Evolutionary conservation across 352 stramenopile genomes (phyloP).

Genomic region (Phytopythium boreale): DNA sequence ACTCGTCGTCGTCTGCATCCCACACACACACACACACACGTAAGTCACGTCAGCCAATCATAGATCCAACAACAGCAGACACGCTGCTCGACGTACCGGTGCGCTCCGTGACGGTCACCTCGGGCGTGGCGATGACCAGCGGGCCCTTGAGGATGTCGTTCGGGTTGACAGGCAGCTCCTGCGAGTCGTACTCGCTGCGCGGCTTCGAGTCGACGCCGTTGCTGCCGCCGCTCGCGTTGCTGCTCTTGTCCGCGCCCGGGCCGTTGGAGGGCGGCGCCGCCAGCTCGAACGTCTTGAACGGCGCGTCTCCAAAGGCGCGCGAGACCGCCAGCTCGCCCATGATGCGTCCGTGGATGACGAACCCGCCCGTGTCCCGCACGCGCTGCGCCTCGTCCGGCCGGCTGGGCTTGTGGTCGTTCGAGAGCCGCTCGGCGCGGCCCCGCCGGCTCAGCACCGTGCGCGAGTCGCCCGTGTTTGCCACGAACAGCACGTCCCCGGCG

Average conservation of each 20-base stretch:
- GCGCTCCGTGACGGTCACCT: conserved; percentile 70
- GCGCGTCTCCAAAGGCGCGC: conserved; percentile 88
- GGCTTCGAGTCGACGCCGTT: conserved; percentile 52
- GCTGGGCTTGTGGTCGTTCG: conserved; percentile 96
- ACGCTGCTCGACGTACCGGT: conserved; percentile 44
- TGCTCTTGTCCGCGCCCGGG: neutral
- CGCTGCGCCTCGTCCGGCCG: conserved; percentile 92
- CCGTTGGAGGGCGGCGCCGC: conserved; percentile 24
- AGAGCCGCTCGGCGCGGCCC: conserved; percentile 87
- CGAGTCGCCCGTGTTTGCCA: conserved; percentile 96
- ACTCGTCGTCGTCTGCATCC: conserved; percentile 81
- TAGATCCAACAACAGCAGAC: too few species aligned
- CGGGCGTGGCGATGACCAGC: conserved; percentile 74
- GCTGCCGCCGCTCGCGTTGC: conserved; percentile 8
- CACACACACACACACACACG: too few species aligned
- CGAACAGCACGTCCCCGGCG: conserved; percentile 90
- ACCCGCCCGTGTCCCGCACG: conserved; percentile 91
- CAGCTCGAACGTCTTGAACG: conserved; percentile 93
- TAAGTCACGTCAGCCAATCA: neutral
- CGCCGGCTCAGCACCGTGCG: conserved; percentile 91
- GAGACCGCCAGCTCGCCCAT: conserved; percentile 91
- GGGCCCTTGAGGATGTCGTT: conserved; percentile 85
- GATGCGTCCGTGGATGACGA: conserved; percentile 90
- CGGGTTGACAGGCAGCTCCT: conserved; percentile 76
- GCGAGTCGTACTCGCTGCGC: conserved; percentile 68